Evolutionary conservation across 768 basidiomycete genomes (phyloP), one percentile per base, ranked within the genome.

Genomic region (Megacollybia marginata): DNA sequence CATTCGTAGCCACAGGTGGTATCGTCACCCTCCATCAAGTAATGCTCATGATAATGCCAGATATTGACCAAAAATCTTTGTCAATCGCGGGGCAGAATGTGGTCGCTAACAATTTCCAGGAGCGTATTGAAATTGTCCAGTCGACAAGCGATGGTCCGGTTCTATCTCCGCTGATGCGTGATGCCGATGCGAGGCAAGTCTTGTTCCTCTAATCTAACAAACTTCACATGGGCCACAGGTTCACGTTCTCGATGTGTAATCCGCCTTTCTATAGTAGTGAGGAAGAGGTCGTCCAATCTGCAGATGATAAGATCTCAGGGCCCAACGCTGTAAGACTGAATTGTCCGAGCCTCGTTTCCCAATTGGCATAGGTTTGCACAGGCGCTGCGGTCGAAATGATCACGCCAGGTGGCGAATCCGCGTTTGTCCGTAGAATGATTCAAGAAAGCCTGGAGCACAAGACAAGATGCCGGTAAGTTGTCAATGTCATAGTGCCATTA

Each of bases 191-290:
- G 23, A 28, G 23, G 23, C 23, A 28, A 28, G 23, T 28, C 23
- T 28, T 6, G 23, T 28, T 28, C 23, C 6, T 28, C 6, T 28
- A 6, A 3, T 28, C 23, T 6, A 2, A 28, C 23, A 28, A 28
- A 28, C 23, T 28, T 28, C 2, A 28, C 23, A 28, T 28, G 6
- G 23, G 23, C 6, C 9, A 10, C 47, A 82, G 78, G 4, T 80
- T 83, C 57, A 79, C 86, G 50, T 92, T 95, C 55, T 81, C 83
- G 0, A 91, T 98, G 82, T 97, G 94, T 67, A 99, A 98, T 63
- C 95, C 95, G 0, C 95, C 95, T 0, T 99, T 99, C 65, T 98
- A 96, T 60, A 62, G 71, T n/a, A 88, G 82, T 50, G 59, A 63
- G 1, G 79, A 82, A 31, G 95, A 98, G 51, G 75, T 92, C 8